These are phyloP conservation scores for Linnemannia zychae DNA, from an alignment of 192 early-diverging fungal species.

Conservation along the genomic window DNA sequence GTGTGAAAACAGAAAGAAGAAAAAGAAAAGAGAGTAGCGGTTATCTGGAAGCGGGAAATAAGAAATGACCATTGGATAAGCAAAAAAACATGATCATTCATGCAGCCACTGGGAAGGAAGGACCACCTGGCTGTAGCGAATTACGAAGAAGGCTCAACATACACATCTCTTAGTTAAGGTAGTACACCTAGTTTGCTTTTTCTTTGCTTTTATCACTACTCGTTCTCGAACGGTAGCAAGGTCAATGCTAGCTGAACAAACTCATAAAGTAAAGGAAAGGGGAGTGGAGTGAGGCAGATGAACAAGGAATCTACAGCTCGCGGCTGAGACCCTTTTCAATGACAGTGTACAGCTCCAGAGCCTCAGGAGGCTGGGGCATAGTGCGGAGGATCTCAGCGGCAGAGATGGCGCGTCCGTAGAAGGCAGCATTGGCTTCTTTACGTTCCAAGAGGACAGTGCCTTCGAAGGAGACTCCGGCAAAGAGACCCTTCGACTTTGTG, in stretches of 20 bases:
- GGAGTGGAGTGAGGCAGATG: neutral
- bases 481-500: conserved; percentile 89
- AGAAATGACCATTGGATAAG: neutral
- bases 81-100: neutral
- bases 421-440: conserved; percentile 83
- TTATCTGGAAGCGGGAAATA: neutral
- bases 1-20: no score
- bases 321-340: conserved; percentile 67
- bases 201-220: no score
- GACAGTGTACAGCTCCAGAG: conserved; percentile 83
- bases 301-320: conserved; percentile 26
- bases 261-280: neutral
- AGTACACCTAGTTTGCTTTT: no score
- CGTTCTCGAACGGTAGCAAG: no score
- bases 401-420: conserved; percentile 80
- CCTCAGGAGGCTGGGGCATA: conserved; percentile 75
- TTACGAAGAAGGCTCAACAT: neutral
- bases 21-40: neutral
- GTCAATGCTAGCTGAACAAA: no score
- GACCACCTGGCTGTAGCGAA: neutral
- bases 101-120: neutral
- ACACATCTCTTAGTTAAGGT: no score
- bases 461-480: conserved; percentile 88
- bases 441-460: conserved; percentile 88
- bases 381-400: conserved; percentile 88